These are phyloP conservation scores for Neofusicoccum parvum DNA, from an alignment of 2,329 filamentous ascomycete species.

Conservation along the genomic window DNA sequence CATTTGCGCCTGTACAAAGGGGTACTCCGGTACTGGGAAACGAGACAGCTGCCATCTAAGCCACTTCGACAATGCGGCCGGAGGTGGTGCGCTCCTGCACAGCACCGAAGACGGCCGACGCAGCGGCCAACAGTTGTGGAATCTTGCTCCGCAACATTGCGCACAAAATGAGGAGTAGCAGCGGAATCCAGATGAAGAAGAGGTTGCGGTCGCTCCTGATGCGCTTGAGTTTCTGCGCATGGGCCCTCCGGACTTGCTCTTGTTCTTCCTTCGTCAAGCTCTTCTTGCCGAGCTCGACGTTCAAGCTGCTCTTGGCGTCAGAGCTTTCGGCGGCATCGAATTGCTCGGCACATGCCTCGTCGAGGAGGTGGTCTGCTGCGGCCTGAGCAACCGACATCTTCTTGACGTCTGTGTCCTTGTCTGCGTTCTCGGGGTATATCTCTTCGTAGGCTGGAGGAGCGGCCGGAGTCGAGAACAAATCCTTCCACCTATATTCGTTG, in stretches of 20 bases:
- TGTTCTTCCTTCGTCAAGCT: slow-evolving; percentile 49
- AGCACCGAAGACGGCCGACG: slow-evolving; percentile 10
- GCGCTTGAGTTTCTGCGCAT: slow-evolving; percentile 51
- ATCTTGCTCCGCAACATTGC: slow-evolving; percentile 56
- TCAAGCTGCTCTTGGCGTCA: slow-evolving; percentile 3
- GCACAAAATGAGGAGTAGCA: slow-evolving; percentile 51
- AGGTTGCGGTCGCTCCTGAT: slow-evolving; percentile 53
- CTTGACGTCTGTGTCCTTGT: slow-evolving; percentile 46
- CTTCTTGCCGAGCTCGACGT: slow-evolving; percentile 45
- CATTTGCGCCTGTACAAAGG: not conserved
- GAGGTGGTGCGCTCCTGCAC: not conserved
- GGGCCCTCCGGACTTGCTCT: slow-evolving; percentile 49
- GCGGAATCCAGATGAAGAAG: slow-evolving; percentile 55
- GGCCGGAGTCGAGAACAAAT: slow-evolving; percentile 33
- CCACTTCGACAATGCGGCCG: slow-evolving; percentile 16
- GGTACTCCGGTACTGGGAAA: not conserved
- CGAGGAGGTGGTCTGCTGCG: slow-evolving; percentile 60
- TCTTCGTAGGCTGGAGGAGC: slow-evolving; percentile 76
- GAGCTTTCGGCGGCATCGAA: slow-evolving; percentile 51
- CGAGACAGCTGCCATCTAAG: not conserved
- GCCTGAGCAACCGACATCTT: slow-evolving; percentile 61
- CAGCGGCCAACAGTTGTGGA: slow-evolving; percentile 44
- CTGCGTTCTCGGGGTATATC: slow-evolving; percentile 62
- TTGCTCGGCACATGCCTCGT: slow-evolving; percentile 58
- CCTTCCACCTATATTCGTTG: slow-evolving; percentile 25